Base-by-base conservation (phyloP, 129 eudicot genomes). In the Calendula officinalis region DNA sequence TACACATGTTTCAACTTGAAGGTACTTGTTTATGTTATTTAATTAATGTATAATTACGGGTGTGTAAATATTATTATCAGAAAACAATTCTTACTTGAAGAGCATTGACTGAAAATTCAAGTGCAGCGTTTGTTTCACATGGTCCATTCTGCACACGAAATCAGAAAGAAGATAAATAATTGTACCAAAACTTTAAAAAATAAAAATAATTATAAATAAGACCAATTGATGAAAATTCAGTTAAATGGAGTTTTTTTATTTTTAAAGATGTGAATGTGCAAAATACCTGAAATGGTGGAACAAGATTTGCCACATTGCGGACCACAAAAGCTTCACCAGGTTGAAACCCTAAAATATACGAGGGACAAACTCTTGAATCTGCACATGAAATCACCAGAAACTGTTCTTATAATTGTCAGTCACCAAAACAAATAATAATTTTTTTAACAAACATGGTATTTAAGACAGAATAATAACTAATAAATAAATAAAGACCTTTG, bases 311-410 rank as follows among this genome's bases (percentile, higher is more conserved):
- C 64, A 94, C 84, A 46, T 83, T 83, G 14, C 44, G 9, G 44
- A 40, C 44, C 44, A 40, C 44, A 40, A 40, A 40, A 40, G 44
- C 44, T 40, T 40, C 44, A 2, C 44, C 44, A 40, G 44, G 44
- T 40, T 40, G 44, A 40, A 40, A 40, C 9, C 44, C 44, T 40
- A 40, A 40, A 3, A 40, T 40, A 40, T 40, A 40, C 6, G 44
- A 40, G 44, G 44, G 44, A 8, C 6, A 40, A 40, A 40, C 44
- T 40, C 9, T 40, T 6, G 98, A 91, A 77, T 92, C 98, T 77
- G 89, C 97, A 70, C 99, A 94, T 75, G 99, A 84, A 74, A 94
- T 83, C 80, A 94, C 92, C 81, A 86, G 61, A 66, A 94, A 94
- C 99, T 94, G 90, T 74, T 73, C 80, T 63, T 33, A 55, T 68